Conservation (phyloP, 192 early-diverging fungal species). For the Entrophospora sp. region DNA sequence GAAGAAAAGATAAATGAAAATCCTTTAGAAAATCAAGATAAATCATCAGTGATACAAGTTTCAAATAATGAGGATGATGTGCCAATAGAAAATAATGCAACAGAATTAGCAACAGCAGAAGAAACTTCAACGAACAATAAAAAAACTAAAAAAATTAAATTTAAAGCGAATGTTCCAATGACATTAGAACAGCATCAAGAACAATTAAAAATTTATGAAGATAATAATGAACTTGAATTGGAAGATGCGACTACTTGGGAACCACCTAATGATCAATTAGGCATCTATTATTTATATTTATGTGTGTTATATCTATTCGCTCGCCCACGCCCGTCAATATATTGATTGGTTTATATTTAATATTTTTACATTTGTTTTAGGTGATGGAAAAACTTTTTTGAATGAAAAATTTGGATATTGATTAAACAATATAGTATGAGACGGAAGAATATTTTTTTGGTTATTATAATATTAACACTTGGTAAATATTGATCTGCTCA, state of each 20-base stretch:
- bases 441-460: no score
- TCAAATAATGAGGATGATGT: no score
- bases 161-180: slow-evolving; percentile 10
- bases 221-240: slow-evolving; percentile 2
- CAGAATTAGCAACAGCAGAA: background rate
- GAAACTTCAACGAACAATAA: background rate
- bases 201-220: background rate
- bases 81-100: background rate
- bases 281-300: background rate
- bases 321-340: no score
- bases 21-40: background rate
- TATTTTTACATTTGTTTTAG: background rate
- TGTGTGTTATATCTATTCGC: no score
- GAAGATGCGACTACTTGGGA: slow-evolving; percentile 11
- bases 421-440: no score
- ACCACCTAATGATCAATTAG: slow-evolving; percentile 14
- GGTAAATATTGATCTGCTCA: no score
- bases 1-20: background rate
- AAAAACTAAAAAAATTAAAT: background rate
- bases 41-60: background rate
- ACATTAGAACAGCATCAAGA: slow-evolving; percentile 8
- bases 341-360: background rate
- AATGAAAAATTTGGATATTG: slow-evolving; percentile 17
- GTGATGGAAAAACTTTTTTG: slow-evolving; percentile 10
- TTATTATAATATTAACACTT: no score